These are phyloP conservation scores for Wickerhamiella australiensis DNA, from an alignment of 805 yeast species.

Conservation along the genomic window DNA sequence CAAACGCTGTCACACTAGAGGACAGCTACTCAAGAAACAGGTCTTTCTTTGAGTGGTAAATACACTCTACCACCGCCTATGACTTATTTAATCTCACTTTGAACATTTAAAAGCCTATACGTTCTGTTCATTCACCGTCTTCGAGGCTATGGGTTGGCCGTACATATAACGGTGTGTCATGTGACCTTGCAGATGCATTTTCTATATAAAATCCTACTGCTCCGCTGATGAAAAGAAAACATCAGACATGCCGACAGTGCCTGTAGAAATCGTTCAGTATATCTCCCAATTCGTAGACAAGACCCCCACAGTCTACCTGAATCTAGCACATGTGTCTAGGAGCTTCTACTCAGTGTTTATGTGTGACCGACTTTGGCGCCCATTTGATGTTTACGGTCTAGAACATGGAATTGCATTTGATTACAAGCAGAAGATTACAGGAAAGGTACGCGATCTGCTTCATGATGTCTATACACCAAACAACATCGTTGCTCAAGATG, in stretches of 20 bases:
- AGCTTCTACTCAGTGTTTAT: slow-evolving; percentile 1
- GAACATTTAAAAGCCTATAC: background rate
- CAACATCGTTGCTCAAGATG: background rate
- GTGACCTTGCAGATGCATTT: background rate
- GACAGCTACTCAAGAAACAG: too few relatives aligned
- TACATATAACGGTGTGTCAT: background rate
- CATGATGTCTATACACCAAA: background rate
- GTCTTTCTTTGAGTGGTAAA: too few relatives aligned
- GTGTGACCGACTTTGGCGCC: background rate
- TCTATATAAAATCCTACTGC: background rate
- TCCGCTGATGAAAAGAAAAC: background rate
- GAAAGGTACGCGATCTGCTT: background rate
- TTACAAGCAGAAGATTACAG: background rate
- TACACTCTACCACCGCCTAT: background rate
- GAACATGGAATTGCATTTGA: background rate
- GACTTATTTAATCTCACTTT: background rate
- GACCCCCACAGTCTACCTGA: background rate
- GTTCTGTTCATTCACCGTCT: background rate
- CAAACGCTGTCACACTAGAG: too few relatives aligned
- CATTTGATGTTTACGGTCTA: background rate
- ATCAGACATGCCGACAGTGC: background rate
- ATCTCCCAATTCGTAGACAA: background rate
- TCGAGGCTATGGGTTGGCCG: background rate
- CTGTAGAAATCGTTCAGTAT: background rate
- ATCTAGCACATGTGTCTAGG: background rate